Evolutionary conservation across 78 protist species (phyloP).

Genomic region (Acrasis kona): DNA sequence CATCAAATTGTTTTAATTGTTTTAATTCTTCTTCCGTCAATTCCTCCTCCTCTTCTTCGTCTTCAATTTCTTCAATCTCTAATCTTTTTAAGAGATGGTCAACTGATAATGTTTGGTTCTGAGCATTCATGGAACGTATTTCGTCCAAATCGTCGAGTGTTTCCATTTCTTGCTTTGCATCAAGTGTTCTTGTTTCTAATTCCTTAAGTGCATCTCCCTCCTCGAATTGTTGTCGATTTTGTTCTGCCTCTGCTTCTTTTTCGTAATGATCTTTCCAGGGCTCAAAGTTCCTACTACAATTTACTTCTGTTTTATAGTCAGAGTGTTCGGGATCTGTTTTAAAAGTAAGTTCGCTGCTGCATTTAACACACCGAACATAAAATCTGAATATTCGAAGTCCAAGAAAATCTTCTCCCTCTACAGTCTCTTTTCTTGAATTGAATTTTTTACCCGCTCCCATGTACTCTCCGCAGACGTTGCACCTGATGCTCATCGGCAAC

Average conservation of each 20-base stretch:
- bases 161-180: neutral
- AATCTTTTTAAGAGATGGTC: neutral
- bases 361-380: slow-evolving; percentile 69
- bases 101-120: neutral
- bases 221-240: neutral
- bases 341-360: slow-evolving; percentile 74
- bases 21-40: neutral
- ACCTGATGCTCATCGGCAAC: slow-evolving; percentile 89
- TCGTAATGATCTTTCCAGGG: slow-evolving; percentile 55
- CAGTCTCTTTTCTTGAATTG: slow-evolving; percentile 82
- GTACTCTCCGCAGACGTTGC: slow-evolving; percentile 87
- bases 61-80: neutral
- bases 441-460: slow-evolving; percentile 80
- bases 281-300: slow-evolving; percentile 70
- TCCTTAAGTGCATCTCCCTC: slow-evolving; percentile 7
- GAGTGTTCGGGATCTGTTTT: slow-evolving; percentile 83
- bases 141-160: neutral
- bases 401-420: slow-evolving; percentile 69
- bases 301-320: slow-evolving; percentile 72
- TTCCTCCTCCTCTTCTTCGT: neutral
- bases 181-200: neutral
- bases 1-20: neutral
- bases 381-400: slow-evolving; percentile 71
- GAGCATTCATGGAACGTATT: neutral
- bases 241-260: slow-evolving; percentile 10